Percentiles rank a stretch among this genome's conserved stretches.
Conservation (phyloP, 257 asterid genomes). For the Solanum bulbocastanum region DNA sequence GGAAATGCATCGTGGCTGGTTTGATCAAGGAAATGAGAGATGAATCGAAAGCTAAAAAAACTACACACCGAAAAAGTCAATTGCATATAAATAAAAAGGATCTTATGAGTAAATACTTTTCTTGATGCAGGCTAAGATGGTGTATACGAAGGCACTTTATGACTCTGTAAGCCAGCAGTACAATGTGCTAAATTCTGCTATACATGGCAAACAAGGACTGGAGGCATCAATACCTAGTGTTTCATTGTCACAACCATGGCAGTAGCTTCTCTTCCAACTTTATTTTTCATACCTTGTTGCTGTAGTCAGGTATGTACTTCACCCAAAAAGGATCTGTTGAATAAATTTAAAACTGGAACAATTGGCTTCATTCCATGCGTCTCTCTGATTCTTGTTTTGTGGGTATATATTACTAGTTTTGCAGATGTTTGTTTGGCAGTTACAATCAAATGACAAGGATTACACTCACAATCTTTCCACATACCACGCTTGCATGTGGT, state of each 20-base stretch:
- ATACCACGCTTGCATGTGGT: neutral
- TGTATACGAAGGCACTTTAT: constrained; percentile 36
- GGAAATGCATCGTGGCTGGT: neutral
- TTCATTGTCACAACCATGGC: constrained; percentile 78
- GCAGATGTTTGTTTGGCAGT: neutral
- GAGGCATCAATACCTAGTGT: constrained; percentile 57
- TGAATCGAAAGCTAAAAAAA: neutral
- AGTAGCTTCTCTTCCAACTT: constrained; percentile 14
- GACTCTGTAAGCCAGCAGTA: constrained; percentile 63
- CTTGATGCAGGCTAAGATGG: constrained; percentile 54
- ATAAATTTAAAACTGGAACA: neutral
- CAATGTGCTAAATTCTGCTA: constrained; percentile 56
- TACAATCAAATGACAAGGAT: neutral
- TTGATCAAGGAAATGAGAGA: neutral
- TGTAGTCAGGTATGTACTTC: neutral
- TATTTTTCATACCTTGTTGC: neutral
- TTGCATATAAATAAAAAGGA: neutral
- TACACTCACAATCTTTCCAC: neutral
- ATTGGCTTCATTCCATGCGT: neutral
- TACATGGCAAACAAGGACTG: constrained; percentile 66
- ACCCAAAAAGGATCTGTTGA: neutral
- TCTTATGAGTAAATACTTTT: neutral
- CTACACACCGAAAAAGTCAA: neutral
- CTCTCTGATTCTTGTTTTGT: neutral
- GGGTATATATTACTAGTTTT: neutral